These are phyloP conservation scores for Pistacia vera DNA, from an alignment of 345 rosid species.

Conservation along the genomic window DNA sequence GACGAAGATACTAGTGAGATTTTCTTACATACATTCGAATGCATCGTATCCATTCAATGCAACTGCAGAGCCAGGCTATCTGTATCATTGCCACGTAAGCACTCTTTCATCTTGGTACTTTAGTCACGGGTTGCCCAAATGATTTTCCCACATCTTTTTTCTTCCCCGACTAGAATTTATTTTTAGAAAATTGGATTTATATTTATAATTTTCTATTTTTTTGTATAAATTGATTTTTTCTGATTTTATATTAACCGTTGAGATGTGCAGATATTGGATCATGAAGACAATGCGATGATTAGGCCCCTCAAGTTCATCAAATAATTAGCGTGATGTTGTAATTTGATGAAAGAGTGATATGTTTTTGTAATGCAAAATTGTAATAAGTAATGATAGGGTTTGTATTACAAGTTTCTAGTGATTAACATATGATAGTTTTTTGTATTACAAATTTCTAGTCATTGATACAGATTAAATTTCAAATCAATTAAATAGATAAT, in stretches of 20 bases:
- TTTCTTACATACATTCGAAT: conserved; percentile 69
- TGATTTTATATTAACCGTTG: neutral
- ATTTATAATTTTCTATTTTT: too few relatives aligned
- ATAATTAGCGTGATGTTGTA: conserved; percentile 16
- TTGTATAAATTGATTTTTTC: neutral
- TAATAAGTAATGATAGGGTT: too few relatives aligned
- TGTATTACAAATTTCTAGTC: too few relatives aligned
- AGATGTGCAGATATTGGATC: conserved; percentile 75
- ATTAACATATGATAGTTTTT: too few relatives aligned
- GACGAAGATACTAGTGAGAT: conserved; percentile 63
- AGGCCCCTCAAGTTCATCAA: conserved; percentile 67
- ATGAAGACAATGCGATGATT: conserved; percentile 96
- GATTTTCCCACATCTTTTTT: too few relatives aligned
- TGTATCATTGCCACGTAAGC: conserved; percentile 96
- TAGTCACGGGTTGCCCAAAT: too few relatives aligned
- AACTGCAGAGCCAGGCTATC: conserved; percentile 82
- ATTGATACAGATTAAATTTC: neutral
- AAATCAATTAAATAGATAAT: neutral
- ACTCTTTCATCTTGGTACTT: neutral
- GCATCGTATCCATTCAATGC: conserved; percentile 71
- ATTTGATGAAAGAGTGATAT: too few relatives aligned
- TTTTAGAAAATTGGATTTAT: too few relatives aligned
- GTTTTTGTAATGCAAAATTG: too few relatives aligned
- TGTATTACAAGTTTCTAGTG: too few relatives aligned
- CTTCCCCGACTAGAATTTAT: too few relatives aligned